Conservation (phyloP, 805 yeast species). For the Wickerhamomyces pijperi region DNA sequence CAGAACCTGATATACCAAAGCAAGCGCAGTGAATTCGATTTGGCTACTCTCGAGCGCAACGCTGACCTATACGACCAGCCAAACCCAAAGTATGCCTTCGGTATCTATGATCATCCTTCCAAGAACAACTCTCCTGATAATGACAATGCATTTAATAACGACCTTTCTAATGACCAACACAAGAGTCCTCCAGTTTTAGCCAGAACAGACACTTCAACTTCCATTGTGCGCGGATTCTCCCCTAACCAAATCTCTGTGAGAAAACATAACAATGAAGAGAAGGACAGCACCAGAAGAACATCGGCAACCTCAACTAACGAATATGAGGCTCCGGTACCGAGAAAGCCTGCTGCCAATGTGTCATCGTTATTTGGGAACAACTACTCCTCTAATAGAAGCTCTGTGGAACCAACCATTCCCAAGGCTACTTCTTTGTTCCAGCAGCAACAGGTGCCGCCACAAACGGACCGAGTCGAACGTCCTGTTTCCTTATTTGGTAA, state of each 20-base stretch:
- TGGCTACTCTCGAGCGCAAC: conserved; percentile 1
- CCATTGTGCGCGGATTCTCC: conserved; percentile 19
- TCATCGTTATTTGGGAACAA: neutral
- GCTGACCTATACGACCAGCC: conserved; percentile 19
- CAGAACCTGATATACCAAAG: conserved; percentile 1
- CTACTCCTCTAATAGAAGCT: neutral
- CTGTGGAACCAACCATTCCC: no score
- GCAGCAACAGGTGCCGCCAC: neutral
- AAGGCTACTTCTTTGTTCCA: neutral
- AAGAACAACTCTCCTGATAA: neutral
- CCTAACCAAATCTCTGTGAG: conserved; percentile 7
- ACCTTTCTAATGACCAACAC: neutral
- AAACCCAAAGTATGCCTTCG: conserved; percentile 20
- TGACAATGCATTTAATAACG: neutral
- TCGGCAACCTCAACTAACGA: neutral
- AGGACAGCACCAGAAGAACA: neutral
- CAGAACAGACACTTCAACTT: conserved; percentile 18
- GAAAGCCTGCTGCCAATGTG: conserved; percentile 1
- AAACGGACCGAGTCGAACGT: neutral
- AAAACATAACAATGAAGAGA: neutral
- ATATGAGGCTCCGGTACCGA: neutral
- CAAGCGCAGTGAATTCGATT: neutral
- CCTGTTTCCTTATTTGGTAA: conserved; percentile 7
- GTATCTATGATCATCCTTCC: conserved; percentile 7
- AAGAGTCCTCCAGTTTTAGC: conserved; percentile 6